These are phyloP conservation scores for Oryza meridionalis DNA, from an alignment of 176 grass and related monocot genomes.

Conservation along the genomic window DNA sequence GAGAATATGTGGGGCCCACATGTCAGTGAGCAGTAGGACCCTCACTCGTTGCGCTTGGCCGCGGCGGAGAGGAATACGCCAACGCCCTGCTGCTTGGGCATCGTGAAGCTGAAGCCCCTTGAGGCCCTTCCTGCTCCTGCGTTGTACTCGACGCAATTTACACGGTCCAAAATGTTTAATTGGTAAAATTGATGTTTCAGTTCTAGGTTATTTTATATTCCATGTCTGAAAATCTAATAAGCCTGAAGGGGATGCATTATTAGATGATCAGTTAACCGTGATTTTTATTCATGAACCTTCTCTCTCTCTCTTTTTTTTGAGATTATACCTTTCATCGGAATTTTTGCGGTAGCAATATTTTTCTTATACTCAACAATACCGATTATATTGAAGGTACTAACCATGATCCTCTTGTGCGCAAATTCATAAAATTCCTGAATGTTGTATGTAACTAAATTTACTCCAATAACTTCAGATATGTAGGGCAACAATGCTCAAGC, in stretches of 20 bases:
- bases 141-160: background rate
- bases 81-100: background rate
- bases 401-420: background rate
- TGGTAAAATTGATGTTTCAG: background rate
- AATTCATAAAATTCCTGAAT: background rate
- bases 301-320: slow-evolving; percentile 45
- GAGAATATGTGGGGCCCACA: no score
- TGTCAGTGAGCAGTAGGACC: no score
- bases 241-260: background rate
- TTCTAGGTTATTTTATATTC: background rate
- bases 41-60: background rate
- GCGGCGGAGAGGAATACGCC: background rate
- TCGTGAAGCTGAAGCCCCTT: no score
- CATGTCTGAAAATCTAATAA: background rate
- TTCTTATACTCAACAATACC: slow-evolving; percentile 82
- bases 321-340: slow-evolving; percentile 71
- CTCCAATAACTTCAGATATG: slow-evolving; percentile 45
- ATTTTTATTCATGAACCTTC: slow-evolving; percentile 1
- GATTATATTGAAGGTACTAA: slow-evolving; percentile 71
- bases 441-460: background rate
- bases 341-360: slow-evolving; percentile 72
- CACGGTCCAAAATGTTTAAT: background rate
- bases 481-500: slow-evolving; percentile 68
- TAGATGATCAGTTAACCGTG: background rate
- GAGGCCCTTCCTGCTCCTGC: no score